A percentile compares a stretch with the other conserved stretches of the same genome.
Conservation (phyloP, 805 yeast species). For the Candida nanaspora region DNA sequence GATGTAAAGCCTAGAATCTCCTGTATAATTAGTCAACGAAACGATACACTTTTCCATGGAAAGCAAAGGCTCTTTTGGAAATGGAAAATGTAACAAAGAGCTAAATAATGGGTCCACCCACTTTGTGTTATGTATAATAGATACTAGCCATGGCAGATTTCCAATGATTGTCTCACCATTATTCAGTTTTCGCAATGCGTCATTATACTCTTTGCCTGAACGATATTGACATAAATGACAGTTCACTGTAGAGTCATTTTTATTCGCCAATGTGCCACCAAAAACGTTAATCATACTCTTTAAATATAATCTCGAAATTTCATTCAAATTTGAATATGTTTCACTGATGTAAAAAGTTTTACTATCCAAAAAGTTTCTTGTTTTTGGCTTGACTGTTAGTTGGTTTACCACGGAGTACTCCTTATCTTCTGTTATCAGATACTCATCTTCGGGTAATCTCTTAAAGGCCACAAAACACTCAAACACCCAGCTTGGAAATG, state of each 20-base stretch:
- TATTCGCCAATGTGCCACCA: not conserved
- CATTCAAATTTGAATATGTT: not conserved
- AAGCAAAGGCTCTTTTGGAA: slow-evolving; percentile 42
- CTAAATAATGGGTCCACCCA: slow-evolving; percentile 48
- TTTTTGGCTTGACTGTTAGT: too few species aligned
- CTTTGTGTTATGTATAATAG: slow-evolving; percentile 46
- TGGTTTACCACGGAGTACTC: too few species aligned
- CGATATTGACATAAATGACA: slow-evolving; percentile 60
- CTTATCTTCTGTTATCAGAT: not conserved
- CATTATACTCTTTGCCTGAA: slow-evolving; percentile 45
- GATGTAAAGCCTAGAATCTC: slow-evolving; percentile 74
- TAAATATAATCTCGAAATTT: not conserved
- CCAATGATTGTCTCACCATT: slow-evolving; percentile 41
- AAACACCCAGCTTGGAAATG: not conserved
- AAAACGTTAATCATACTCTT: not conserved
- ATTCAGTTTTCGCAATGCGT: slow-evolving; percentile 28
- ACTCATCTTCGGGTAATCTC: not conserved
- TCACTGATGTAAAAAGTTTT: not conserved
- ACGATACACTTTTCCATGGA: slow-evolving; percentile 49
- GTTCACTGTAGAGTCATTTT: slow-evolving; percentile 21
- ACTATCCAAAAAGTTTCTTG: not conserved
- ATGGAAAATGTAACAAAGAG: slow-evolving; percentile 67
- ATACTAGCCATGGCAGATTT: slow-evolving; percentile 69
- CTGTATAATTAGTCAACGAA: slow-evolving; percentile 74
- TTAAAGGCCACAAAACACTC: not conserved